Conservation (phyloP, 148 eudicot genomes). For the Rheum nobile region DNA sequence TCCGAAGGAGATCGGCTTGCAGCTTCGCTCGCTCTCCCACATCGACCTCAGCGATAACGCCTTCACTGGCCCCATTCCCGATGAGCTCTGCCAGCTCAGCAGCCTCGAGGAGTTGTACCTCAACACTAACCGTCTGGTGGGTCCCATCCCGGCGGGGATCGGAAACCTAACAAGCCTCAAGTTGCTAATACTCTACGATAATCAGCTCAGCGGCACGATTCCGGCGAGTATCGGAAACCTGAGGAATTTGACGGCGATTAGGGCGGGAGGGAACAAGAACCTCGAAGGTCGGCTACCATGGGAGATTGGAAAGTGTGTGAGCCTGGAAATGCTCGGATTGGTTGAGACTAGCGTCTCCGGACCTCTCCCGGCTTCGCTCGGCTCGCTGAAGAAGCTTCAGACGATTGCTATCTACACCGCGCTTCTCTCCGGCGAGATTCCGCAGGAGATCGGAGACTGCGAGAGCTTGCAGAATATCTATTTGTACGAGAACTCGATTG, state of each 20-base stretch:
- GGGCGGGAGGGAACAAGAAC: slow-evolving; percentile 89
- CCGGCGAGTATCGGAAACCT: slow-evolving; percentile 58
- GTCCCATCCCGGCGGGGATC: slow-evolving; percentile 42
- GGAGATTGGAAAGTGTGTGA: slow-evolving; percentile 66
- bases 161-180: slow-evolving; percentile 50
- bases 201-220: slow-evolving; percentile 65
- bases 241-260: slow-evolving; percentile 38
- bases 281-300: slow-evolving; percentile 54
- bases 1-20: slow-evolving; percentile 39
- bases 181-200: slow-evolving; percentile 53
- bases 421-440: slow-evolving; percentile 74
- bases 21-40: slow-evolving; percentile 20
- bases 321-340: slow-evolving; percentile 53
- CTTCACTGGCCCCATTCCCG: slow-evolving; percentile 64
- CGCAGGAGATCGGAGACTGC: slow-evolving; percentile 75
- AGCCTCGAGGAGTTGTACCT: slow-evolving; percentile 48
- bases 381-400: slow-evolving; percentile 59
- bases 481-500: slow-evolving; percentile 66
- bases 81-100: slow-evolving; percentile 29
- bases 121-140: slow-evolving; percentile 54
- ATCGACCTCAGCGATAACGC: slow-evolving; percentile 75
- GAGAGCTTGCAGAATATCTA: slow-evolving; percentile 43
- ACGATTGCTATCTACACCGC: slow-evolving; percentile 72
- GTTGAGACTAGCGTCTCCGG: slow-evolving; percentile 92
- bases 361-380: slow-evolving; percentile 47